Base-by-base conservation (phyloP, 345 rosid species). In the Eucalyptus cloeziana region DNA sequence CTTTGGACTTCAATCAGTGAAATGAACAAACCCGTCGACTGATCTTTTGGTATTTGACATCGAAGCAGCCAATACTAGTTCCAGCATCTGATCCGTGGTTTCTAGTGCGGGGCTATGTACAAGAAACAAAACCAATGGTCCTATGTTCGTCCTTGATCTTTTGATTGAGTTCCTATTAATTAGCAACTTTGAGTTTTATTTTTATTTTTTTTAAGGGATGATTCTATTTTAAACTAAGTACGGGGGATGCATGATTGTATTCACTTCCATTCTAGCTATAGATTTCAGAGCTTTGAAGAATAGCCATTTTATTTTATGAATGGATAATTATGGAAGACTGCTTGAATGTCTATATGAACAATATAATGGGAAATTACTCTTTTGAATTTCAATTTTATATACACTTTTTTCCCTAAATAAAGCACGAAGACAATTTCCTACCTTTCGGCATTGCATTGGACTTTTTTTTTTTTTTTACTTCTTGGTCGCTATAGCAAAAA, bases 1-100 rank as follows among this genome's bases (percentile, higher is more conserved):
- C 9, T 7, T 0, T 14, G 3, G 22, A 16, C 76, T 4, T 4
- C 76, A n/a, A 1, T 0, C 1, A n/a, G 37, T n/a, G 40, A 4
- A 67, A n/a, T 7, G 37, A n/a, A 67, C 11, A 7, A 67, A 15
- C 76, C 10, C 2, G 40, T 67, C 40, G 0, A 67, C 2, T 1
- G 40, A 67, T 16, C 76, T 67, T 67, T 2, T 67, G 2, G 10
- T 67, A n/a, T 67, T 67, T 4, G 40, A 67, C 40, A 67, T 67
- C 3, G 40, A 67, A 1, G 76, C 40, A 3, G 21, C 9, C 76
- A 14, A 10, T 7, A n/a, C 40, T 4, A n/a, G 21, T 67, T 67
- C 76, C 1, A n/a, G 40, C 40, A 1, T n/a, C 5, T 67, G 3
- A 67, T n/a, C 31, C 40, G 5, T 14, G 76, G 10, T n/a, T n/a